Evolutionary conservation across 2,329 filamentous ascomycete genomes (phyloP).

Genomic region (Aspergillus jensenii): DNA sequence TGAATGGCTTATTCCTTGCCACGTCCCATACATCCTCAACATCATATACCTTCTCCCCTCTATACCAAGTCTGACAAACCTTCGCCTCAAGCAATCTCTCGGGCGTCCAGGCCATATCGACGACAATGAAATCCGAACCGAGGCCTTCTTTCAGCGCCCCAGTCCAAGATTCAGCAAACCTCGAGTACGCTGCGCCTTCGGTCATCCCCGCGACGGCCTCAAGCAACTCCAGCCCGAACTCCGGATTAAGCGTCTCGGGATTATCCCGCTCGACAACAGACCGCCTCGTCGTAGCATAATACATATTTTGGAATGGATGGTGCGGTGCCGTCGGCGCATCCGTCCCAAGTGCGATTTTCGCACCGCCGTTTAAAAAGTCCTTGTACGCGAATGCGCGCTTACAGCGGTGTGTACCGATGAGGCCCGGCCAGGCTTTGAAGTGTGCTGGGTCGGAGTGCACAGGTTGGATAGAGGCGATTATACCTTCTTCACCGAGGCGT

Average conservation of each 20-base stretch:
- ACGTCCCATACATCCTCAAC: not conserved
- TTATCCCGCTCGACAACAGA: conserved; percentile 41
- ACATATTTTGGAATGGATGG: conserved; percentile 46
- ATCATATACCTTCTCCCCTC: conserved; percentile 33
- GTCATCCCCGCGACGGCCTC: conserved; percentile 47
- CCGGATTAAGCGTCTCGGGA: conserved; percentile 39
- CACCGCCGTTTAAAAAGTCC: conserved; percentile 47
- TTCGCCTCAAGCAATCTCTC: conserved; percentile 40
- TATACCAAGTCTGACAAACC: conserved; percentile 46
- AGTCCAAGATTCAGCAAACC: conserved; percentile 42
- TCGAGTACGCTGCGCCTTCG: conserved; percentile 46
- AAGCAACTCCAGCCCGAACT: conserved; percentile 42
- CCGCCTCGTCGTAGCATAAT: conserved; percentile 50
- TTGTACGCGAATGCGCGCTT: conserved; percentile 51
- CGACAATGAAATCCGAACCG: conserved; percentile 46
- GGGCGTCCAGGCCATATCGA: conserved; percentile 42
- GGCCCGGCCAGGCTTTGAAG: conserved; percentile 45
- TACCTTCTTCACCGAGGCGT: conserved; percentile 46
- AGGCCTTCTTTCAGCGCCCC: conserved; percentile 40
- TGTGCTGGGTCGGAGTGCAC: conserved; percentile 46
- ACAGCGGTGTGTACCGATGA: conserved; percentile 45
- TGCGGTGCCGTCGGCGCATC: conserved; percentile 52
- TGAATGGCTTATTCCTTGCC: not conserved
- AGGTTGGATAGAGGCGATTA: conserved; percentile 41
- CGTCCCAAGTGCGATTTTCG: conserved; percentile 46